phyloP scores from a whole-genome alignment of 2,329 filamentous ascomycete species.

The Stagonosporopsis chrysanthemi region DNA sequence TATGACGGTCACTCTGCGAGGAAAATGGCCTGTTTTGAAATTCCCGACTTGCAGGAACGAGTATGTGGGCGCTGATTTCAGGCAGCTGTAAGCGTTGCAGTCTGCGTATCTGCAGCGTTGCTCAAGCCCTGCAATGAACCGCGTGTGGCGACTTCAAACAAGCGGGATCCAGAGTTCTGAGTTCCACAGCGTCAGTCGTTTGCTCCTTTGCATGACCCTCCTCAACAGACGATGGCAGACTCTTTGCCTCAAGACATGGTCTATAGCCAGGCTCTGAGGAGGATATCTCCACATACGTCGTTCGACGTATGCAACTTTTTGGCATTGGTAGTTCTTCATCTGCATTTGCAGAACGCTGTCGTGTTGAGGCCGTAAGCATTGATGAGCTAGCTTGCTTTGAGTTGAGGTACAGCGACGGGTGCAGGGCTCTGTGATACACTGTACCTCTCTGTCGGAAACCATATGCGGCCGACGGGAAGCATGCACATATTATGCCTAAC shows the following conservation, averaged over 20 bases:
- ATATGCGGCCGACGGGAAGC: conserved; percentile 11
- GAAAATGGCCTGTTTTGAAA: not conserved
- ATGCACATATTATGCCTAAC: conserved; percentile 23
- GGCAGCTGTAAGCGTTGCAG: not conserved
- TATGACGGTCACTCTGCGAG: not conserved
- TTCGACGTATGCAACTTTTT: not conserved
- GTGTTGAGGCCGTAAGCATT: not conserved
- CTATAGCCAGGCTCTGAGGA: not conserved
- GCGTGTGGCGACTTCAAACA: not conserved
- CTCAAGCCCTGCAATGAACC: not conserved
- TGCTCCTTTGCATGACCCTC: not conserved
- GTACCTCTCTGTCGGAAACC: conserved; percentile 15
- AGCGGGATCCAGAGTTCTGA: not conserved
- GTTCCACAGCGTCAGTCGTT: not conserved
- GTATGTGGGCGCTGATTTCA: not conserved
- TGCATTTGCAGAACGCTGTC: not conserved
- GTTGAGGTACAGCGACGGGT: not conserved
- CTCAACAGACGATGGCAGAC: not conserved
- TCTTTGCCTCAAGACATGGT: not conserved
- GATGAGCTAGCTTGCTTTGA: conserved; percentile 3
- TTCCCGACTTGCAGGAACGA: not conserved
- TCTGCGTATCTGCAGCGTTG: not conserved
- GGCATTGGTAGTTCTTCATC: not conserved
- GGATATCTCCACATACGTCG: not conserved
- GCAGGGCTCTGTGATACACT: conserved; percentile 10